Conservation (phyloP, 2,329 filamentous ascomycete species). For the Camptophora hylomeconis region DNA sequence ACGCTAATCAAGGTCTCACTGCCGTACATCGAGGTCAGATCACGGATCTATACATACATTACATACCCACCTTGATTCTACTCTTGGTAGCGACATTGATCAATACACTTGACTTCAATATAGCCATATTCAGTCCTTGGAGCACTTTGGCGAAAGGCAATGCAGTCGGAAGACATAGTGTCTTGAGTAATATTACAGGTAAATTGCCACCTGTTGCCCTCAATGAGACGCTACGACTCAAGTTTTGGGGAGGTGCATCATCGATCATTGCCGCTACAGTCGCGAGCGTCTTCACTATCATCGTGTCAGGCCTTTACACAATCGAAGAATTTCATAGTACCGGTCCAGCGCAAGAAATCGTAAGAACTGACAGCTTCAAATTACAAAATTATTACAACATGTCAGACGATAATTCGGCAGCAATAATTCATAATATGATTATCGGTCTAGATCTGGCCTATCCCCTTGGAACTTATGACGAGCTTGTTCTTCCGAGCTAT, state of each 20-base stretch:
- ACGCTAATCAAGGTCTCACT: slow-evolving; percentile 19
- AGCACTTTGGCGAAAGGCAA: slow-evolving; percentile 9
- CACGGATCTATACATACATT: slow-evolving; percentile 20
- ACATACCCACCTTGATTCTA: slow-evolving; percentile 18
- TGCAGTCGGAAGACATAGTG: slow-evolving; percentile 10
- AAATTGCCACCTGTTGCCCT: slow-evolving; percentile 11
- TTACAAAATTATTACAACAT: slow-evolving; percentile 12
- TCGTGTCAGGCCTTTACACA: slow-evolving; percentile 22
- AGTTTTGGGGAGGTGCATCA: slow-evolving; percentile 15
- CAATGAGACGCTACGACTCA: slow-evolving; percentile 9
- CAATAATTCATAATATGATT: slow-evolving; percentile 12
- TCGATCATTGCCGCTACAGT: slow-evolving; percentile 14
- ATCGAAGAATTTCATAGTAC: slow-evolving; percentile 15
- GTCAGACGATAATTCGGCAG: slow-evolving; percentile 14
- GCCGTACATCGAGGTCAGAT: slow-evolving; percentile 13
- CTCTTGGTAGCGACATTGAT: slow-evolving; percentile 14
- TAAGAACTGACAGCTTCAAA: slow-evolving; percentile 19
- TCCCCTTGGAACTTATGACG: slow-evolving; percentile 14
- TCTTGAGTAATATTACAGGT: slow-evolving; percentile 14
- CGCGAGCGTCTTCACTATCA: slow-evolving; percentile 17
- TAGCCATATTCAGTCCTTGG: slow-evolving; percentile 15
- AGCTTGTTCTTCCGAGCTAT: slow-evolving; percentile 13
- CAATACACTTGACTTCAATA: slow-evolving; percentile 17
- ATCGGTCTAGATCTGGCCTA: slow-evolving; percentile 14
- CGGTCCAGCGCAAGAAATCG: slow-evolving; percentile 16